These are phyloP conservation scores for Exophiala lecanii-corni DNA, from an alignment of 2,329 filamentous ascomycete genomes.

Conservation along the genomic window DNA sequence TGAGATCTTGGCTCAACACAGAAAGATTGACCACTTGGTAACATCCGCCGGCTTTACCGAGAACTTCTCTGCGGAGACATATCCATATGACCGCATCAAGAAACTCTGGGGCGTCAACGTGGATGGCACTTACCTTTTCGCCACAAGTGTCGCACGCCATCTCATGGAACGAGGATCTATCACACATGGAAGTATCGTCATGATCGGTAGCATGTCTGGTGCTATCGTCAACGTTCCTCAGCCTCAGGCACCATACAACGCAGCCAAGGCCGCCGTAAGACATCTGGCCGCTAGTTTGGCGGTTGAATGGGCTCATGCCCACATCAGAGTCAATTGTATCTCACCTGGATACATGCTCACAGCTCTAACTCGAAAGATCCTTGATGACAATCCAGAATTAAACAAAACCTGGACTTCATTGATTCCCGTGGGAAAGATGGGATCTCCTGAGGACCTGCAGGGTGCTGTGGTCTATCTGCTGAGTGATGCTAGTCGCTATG, in stretches of 20 bases:
- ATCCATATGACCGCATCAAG: constrained; percentile 84
- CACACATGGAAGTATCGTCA: constrained; percentile 73
- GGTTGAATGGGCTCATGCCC: constrained; percentile 85
- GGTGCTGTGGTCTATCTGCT: constrained; percentile 83
- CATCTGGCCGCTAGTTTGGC: constrained; percentile 83
- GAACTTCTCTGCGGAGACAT: constrained; percentile 87
- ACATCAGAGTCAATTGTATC: constrained; percentile 92
- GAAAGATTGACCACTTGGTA: constrained; percentile 84
- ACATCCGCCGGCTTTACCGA: constrained; percentile 96
- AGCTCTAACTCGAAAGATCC: constrained; percentile 85
- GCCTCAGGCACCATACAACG: constrained; percentile 89
- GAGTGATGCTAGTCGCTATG: constrained; percentile 71
- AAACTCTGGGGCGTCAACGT: constrained; percentile 96
- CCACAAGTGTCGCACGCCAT: constrained; percentile 52
- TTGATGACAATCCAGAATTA: constrained; percentile 87
- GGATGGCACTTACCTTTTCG: constrained; percentile 46
- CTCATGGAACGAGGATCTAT: constrained; percentile 65
- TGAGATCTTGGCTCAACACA: constrained; percentile 66
- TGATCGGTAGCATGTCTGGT: constrained; percentile 94
- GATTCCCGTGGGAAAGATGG: constrained; percentile 93
- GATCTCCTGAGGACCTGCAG: constrained; percentile 80
- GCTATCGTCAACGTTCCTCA: constrained; percentile 93
- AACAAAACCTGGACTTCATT: constrained; percentile 86
- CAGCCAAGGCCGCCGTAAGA: constrained; percentile 84
- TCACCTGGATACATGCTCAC: constrained; percentile 96